Base-by-base conservation (phyloP, 768 basidiomycete species). In the Gloeopeniophorella convolvens region DNA sequence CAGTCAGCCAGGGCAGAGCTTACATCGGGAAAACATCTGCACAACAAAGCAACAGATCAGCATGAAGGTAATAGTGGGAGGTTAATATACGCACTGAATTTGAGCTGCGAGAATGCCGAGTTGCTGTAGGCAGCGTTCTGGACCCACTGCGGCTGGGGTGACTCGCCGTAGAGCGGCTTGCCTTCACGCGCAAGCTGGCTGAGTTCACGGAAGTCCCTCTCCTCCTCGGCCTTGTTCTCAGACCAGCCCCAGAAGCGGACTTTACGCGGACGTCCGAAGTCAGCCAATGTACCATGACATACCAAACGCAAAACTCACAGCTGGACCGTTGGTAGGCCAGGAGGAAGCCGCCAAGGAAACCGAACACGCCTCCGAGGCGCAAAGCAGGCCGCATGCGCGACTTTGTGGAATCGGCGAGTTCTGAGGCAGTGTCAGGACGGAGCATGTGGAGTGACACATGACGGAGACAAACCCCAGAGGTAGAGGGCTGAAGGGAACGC, bases 171-270 rank as follows among this genome's bases (percentile, higher is more conserved):
- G 42, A 97, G 66, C 9, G 93, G 82, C 68, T 90, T 82, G 49
- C 94, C 94, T 52, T 84, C 79, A 58, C 70, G 69, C 3, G 80
- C 85, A 20, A 80, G 80, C 56, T 86, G 80, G 39, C 78, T 79
- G 36, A 98, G 72, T 66, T 98, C 95, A 13, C 72, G 74, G 33
- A 82, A 62, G 64, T 97, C 95, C 67, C 72, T 75, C 43, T 78
- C 78, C 57, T 86, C 78, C 66, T 98, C 95, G 13, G 79, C 74
- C 56, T 80, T 78, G 69, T 95, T 95, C 69, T 95, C 91, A 5
- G 80, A 70, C 91, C 90, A 94, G 44, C 91, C 91, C 89, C 89
- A 93, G 73, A 95, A 89, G n/a, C 91, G 90, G 63, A 79, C 89
- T 91, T 20, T 16, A 37, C 11, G 28, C 61, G 10, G 32, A 44